A percentile compares a stretch with the other conserved stretches of the same genome.
These are phyloP conservation scores for Colletotrichum sublineola DNA, from an alignment of 2,329 filamentous ascomycete genomes.

Conservation along the genomic window DNA sequence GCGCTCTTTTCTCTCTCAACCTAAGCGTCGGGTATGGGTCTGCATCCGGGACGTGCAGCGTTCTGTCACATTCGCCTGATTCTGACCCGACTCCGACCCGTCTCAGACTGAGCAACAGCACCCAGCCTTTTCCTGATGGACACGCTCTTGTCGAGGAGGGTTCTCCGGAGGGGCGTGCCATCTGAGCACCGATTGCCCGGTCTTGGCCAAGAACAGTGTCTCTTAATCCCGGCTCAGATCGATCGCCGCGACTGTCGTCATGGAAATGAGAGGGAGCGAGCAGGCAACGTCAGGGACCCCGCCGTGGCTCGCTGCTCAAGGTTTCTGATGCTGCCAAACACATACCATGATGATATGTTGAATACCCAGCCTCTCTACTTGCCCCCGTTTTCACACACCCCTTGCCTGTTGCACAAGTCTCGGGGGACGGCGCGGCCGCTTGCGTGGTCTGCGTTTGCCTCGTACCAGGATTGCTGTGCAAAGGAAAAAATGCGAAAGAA, in stretches of 20 bases:
- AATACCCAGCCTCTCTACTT: not conserved
- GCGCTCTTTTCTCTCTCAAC: slow-evolving; percentile 14
- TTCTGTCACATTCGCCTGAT: slow-evolving; percentile 16
- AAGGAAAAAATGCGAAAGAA: not conserved
- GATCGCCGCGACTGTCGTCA: not conserved
- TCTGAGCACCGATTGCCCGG: slow-evolving; percentile 16
- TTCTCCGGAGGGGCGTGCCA: not conserved
- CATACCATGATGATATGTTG: not conserved
- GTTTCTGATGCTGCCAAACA: no score
- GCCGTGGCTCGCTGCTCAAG: not conserved
- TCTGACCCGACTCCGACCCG: not conserved
- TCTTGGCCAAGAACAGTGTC: not conserved
- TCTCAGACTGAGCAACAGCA: slow-evolving; percentile 4
- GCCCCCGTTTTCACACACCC: not conserved
- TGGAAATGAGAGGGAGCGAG: slow-evolving; percentile 5
- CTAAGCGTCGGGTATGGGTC: slow-evolving; percentile 18
- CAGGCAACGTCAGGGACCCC: not conserved
- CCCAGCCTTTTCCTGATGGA: slow-evolving; percentile 2
- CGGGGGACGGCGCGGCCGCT: slow-evolving; percentile 13
- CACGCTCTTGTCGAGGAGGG: slow-evolving; percentile 3
- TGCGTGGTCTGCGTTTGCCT: slow-evolving; percentile 22
- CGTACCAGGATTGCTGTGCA: not conserved
- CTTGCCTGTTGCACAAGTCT: slow-evolving; percentile 24
- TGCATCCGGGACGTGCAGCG: slow-evolving; percentile 5
- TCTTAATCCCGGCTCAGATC: not conserved